Evolutionary conservation across 768 basidiomycete species (phyloP), one percentile per base, ranked within the genome.

Genomic region (Filobasidium wieringae): DNA sequence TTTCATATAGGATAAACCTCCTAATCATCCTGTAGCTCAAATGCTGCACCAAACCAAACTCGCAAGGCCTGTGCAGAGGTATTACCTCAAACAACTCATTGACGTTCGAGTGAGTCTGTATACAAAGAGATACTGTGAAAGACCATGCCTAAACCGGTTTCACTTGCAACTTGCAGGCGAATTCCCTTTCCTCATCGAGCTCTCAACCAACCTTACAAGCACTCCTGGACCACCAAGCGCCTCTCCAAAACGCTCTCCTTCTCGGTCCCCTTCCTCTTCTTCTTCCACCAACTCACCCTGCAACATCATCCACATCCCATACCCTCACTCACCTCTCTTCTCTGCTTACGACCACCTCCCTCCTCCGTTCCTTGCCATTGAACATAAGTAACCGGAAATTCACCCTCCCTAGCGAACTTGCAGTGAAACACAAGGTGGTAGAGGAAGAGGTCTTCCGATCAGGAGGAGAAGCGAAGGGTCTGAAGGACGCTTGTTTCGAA

Each of bases 401-500:
- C 32, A 68, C 69, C 29, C 50, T 73, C 32, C 72, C 72, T 1
- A 17, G 58, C 1, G 70, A 70, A 30, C 26, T 73, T 6, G 55
- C 45, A 11, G 59, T 59, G n/a, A 68, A 65, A 51, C 65, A 73
- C 47, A 60, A 59, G 4, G 45, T 73, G n/a, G 64, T 73, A 1
- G 72, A 73, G 30, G 72, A 73, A 55, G 63, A 71, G 12, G 63
- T 73, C 7, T 17, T 77, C 69, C 0, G 85, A 81, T 59, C 83
- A 74, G 36, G 65, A 61, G 31, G 84, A 77, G 34, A 84, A 71
- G 64, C 73, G 12, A 64, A 56, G 29, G 72, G 72, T 0, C 19
- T 73, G 8, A 58, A 60, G 24, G 72, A 73, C 58, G 70, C 63
- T 0, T 63, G 58, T 33, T 69, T 60, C 39, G 68, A 71, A 57